A percentile compares a stretch with the other conserved stretches of the same genome.
These are phyloP conservation scores for Trichoderma sp. DNA, from an alignment of 2,329 filamentous ascomycete genomes.

Conservation along the genomic window DNA sequence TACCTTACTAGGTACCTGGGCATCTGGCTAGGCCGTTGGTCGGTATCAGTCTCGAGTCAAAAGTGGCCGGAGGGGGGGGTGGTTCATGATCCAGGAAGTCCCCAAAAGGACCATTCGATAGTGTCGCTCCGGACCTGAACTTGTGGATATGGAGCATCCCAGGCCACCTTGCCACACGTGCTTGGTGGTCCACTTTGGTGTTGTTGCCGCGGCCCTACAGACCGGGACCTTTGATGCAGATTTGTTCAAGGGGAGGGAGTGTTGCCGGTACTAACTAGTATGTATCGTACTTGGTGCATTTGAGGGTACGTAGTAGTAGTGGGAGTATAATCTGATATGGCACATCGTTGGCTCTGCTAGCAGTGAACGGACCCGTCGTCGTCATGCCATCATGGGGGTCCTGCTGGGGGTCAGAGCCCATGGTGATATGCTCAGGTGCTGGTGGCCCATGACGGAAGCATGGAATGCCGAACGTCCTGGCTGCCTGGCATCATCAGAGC, in stretches of 20 bases:
- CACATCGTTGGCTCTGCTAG: conserved; percentile 20
- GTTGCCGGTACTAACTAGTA: too few relatives aligned
- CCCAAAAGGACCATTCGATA: conserved; percentile 28
- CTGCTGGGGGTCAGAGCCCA: conserved; percentile 9
- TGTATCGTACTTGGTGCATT: background rate
- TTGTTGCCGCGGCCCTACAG: conserved; percentile 25
- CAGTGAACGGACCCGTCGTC: conserved; percentile 21
- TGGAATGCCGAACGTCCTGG: conserved; percentile 7
- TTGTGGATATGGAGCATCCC: conserved; percentile 25
- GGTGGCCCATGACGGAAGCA: conserved; percentile 22
- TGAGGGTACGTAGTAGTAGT: too few relatives aligned
- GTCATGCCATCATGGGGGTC: conserved; percentile 26
- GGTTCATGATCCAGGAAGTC: conserved; percentile 24
- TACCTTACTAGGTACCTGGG: too few relatives aligned
- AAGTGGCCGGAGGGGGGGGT: conserved; percentile 18
- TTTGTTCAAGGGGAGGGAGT: conserved; percentile 16
- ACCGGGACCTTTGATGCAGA: conserved; percentile 25
- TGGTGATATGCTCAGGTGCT: conserved; percentile 25
- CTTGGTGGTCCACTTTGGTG: conserved; percentile 18
- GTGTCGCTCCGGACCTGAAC: conserved; percentile 29
- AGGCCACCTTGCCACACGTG: conserved; percentile 29
- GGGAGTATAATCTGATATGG: conserved; percentile 18
- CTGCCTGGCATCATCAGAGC: conserved; percentile 12
- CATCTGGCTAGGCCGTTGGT: conserved; percentile 21
- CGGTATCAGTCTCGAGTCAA: conserved; percentile 28